Evolutionary conservation across 208 protist species (phyloP).

Genomic region (Crithidia thermophila): DNA sequence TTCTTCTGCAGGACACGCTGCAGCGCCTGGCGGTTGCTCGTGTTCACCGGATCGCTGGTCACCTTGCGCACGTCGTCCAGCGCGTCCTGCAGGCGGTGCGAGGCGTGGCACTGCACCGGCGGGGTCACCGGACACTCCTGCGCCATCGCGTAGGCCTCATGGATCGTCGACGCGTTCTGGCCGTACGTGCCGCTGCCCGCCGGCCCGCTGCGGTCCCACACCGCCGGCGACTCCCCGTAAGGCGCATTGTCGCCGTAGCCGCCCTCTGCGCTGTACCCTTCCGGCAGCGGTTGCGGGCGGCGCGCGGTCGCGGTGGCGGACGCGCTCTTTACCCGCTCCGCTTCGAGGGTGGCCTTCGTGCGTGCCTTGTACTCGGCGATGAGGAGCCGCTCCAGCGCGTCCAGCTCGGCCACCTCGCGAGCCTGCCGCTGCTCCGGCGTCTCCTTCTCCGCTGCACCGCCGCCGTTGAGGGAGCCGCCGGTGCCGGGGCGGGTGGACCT

Average conservation of each 20-base stretch:
- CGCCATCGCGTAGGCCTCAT: constrained; percentile 67
- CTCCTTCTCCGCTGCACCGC: background rate
- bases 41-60: constrained; percentile 69
- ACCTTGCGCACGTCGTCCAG: constrained; percentile 66
- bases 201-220: constrained; percentile 11
- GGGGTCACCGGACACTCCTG: constrained; percentile 71
- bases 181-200: constrained; percentile 15
- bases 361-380: constrained; percentile 90
- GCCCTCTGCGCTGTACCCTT: constrained; percentile 21
- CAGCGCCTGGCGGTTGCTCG: constrained; percentile 45
- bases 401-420: constrained; percentile 66
- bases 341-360: constrained; percentile 65
- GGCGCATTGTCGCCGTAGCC: background rate
- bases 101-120: constrained; percentile 71
- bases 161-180: constrained; percentile 36
- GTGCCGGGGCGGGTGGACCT: constrained; percentile 5
- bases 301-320: constrained; percentile 35
- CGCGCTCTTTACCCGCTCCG: constrained; percentile 41
- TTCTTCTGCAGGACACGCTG: constrained; percentile 35
- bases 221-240: background rate
- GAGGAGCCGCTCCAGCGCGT: constrained; percentile 87
- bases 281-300: constrained; percentile 46
- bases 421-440: constrained; percentile 52
- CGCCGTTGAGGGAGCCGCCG: constrained; percentile 4
- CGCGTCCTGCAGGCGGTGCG: constrained; percentile 78